Conservation (phyloP, 768 basidiomycete genomes). For the Psilocybe cubensis region DNA sequence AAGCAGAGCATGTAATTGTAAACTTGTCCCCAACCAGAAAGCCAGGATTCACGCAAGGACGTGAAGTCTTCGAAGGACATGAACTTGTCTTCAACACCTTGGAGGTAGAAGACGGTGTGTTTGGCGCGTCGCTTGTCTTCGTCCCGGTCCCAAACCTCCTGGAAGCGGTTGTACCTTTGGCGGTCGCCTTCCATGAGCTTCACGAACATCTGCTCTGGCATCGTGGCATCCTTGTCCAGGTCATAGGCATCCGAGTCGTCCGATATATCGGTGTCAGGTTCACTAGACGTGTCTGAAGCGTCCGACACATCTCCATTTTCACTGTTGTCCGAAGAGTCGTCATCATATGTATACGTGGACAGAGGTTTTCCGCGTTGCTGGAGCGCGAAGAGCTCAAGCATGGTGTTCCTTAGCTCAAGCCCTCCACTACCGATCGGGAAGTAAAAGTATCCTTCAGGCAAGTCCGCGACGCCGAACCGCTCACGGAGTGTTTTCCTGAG, state of each 20-base stretch:
- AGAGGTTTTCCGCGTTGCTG: conserved; percentile 13
- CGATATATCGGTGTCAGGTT: background rate
- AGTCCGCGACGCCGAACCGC: conserved; percentile 36
- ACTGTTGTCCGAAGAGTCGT: too few relatives aligned
- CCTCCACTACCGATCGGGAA: conserved; percentile 41
- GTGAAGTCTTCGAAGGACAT: conserved; percentile 32
- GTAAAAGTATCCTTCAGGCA: conserved; percentile 46
- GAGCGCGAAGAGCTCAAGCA: conserved; percentile 43
- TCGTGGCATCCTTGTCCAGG: conserved; percentile 19
- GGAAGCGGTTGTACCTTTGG: conserved; percentile 23
- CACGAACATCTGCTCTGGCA: conserved; percentile 22
- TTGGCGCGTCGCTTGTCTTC: background rate
- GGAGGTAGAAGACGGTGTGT: background rate
- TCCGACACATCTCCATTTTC: background rate
- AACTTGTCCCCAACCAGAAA: conserved; percentile 23
- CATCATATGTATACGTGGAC: too few relatives aligned
- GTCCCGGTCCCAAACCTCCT: conserved; percentile 28
- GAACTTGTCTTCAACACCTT: conserved; percentile 14
- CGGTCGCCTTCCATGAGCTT: conserved; percentile 26
- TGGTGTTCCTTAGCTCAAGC: conserved; percentile 39
- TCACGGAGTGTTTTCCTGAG: conserved; percentile 26
- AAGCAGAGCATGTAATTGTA: conserved; percentile 27
- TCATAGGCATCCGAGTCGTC: conserved; percentile 11
- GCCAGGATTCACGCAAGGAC: conserved; percentile 23
- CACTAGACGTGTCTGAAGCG: background rate